Conservation (phyloP, 116 monocot species). For the Dioscorea cayenensis region DNA sequence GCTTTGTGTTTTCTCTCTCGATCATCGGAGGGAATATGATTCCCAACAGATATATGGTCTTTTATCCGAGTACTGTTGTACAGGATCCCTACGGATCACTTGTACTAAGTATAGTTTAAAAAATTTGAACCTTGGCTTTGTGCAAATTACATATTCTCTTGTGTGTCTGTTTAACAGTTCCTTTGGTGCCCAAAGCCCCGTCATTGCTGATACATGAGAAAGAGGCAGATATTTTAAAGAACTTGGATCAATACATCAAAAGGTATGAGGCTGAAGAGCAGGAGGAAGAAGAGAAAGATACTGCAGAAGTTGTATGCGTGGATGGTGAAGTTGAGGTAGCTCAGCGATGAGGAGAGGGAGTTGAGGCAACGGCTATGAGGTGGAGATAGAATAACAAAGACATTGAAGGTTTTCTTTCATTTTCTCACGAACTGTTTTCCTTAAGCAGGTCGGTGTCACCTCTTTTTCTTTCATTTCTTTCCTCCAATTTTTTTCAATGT, state of each 20-base stretch:
- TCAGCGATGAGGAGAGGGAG: conserved; percentile 60
- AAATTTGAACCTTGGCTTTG: too few species aligned
- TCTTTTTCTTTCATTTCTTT: too few species aligned
- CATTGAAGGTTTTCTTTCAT: too few species aligned
- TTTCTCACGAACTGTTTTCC: too few species aligned
- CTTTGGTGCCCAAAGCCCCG: conserved; percentile 77
- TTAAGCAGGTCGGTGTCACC: too few species aligned
- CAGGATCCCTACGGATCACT: conserved; percentile 69
- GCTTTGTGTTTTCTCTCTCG: too few species aligned
- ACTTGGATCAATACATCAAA: conserved; percentile 87
- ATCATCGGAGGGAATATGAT: too few species aligned
- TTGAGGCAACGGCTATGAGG: conserved; percentile 48
- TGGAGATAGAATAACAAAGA: too few species aligned
- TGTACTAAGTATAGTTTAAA: conserved; percentile 37
- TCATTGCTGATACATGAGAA: conserved; percentile 66
- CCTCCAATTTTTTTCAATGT: too few species aligned
- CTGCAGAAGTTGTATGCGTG: conserved; percentile 69
- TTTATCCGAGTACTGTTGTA: conserved; percentile 84
- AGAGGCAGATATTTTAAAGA: conserved; percentile 74
- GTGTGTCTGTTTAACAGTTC: too few species aligned
- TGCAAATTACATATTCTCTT: too few species aligned
- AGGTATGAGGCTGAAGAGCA: conserved; percentile 89
- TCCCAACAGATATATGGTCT: conserved; percentile 88
- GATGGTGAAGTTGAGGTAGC: conserved; percentile 59
- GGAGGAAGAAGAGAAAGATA: conserved; percentile 74